Conservation (phyloP, 371 early-diverging fungal species). For the Mortierella sp. region DNA sequence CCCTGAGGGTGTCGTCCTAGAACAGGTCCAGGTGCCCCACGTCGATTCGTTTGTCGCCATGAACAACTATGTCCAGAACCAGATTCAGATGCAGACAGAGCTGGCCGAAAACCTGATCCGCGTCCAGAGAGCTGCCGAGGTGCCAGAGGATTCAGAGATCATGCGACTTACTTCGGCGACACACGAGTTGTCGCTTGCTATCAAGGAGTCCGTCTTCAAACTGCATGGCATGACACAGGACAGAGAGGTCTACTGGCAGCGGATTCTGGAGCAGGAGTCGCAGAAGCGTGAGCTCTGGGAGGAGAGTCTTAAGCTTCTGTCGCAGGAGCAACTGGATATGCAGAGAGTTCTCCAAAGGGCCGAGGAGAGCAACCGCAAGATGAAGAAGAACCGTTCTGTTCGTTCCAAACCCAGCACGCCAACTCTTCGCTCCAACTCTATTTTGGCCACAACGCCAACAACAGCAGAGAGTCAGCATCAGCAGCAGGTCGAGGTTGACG, state of each 20-base stretch:
- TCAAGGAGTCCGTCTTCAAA: conserved; percentile 56
- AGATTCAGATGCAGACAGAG: conserved; percentile 51
- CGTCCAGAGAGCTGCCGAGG: conserved; percentile 43
- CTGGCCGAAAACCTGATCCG: conserved; percentile 44
- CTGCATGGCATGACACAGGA: conserved; percentile 61
- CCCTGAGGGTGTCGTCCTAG: conserved; percentile 19
- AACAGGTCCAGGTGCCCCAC: conserved; percentile 30
- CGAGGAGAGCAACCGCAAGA: conserved; percentile 55
- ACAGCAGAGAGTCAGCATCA: neutral
- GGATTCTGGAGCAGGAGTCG: conserved; percentile 60
- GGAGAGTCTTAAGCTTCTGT: conserved; percentile 60
- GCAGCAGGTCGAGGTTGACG: neutral
- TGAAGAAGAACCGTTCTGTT: conserved; percentile 51
- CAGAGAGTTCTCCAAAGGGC: conserved; percentile 47
- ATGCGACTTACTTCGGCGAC: conserved; percentile 34
- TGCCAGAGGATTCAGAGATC: conserved; percentile 52
- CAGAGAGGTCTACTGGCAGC: conserved; percentile 66
- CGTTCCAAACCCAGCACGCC: conserved; percentile 49
- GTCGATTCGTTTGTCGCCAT: conserved; percentile 51
- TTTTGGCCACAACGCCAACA: neutral
- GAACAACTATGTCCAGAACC: conserved; percentile 55
- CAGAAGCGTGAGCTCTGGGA: conserved; percentile 65
- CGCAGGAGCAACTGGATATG: conserved; percentile 62
- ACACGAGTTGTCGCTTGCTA: conserved; percentile 42
- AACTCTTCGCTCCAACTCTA: conserved; percentile 2